Evolutionary conservation across 768 basidiomycete species (phyloP).

Genomic region (Suillus placidus): DNA sequence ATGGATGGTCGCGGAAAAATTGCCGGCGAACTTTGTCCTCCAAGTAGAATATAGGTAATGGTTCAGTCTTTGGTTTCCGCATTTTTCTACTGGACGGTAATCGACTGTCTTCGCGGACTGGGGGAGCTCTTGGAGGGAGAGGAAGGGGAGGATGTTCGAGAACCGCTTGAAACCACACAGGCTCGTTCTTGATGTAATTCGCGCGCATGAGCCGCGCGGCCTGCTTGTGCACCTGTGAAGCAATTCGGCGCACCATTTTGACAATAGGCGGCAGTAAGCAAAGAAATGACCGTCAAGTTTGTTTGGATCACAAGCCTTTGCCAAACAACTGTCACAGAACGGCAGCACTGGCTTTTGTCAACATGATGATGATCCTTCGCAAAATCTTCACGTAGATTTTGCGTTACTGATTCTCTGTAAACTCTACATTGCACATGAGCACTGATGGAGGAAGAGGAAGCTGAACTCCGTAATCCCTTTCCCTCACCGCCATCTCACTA

Average conservation of each 20-base stretch:
- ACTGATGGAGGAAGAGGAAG: slow-evolving; percentile 60
- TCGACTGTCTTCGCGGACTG: slow-evolving; percentile 51
- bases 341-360: neutral
- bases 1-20: slow-evolving; percentile 96
- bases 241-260: slow-evolving; percentile 75
- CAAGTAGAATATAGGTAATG: slow-evolving; percentile 68
- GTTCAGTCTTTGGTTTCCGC: slow-evolving; percentile 45
- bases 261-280: neutral
- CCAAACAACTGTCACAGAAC: slow-evolving; percentile 4
- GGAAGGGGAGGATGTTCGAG: slow-evolving; percentile 87
- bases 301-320: slow-evolving; percentile 9
- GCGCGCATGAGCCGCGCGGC: slow-evolving; percentile 78
- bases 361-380: neutral
- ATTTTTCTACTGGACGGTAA: slow-evolving; percentile 29
- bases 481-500: slow-evolving; percentile 89
- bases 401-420: neutral
- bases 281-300: neutral
- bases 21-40: slow-evolving; percentile 87
- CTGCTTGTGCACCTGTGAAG: slow-evolving; percentile 87
- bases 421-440: neutral
- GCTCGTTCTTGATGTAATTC: slow-evolving; percentile 61
- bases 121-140: slow-evolving; percentile 75
- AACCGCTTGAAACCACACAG: slow-evolving; percentile 85
- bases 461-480: slow-evolving; percentile 83
- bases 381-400: neutral